Percentiles rank a stretch among this genome's conserved stretches.
These are phyloP conservation scores for Peltaster fructicola DNA, from an alignment of 2,329 filamentous ascomycete genomes.

Conservation along the genomic window DNA sequence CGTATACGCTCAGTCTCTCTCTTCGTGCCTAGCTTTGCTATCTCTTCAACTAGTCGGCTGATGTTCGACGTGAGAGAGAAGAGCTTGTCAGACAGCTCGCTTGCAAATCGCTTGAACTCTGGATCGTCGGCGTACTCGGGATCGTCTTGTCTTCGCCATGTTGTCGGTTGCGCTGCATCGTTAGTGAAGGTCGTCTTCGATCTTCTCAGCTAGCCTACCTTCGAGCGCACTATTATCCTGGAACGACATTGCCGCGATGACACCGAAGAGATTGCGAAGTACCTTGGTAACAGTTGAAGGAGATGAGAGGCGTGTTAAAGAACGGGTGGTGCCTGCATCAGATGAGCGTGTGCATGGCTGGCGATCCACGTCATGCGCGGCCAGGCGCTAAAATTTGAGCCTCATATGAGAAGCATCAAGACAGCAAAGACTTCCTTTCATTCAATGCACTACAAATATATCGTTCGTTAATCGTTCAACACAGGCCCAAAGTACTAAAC, in stretches of 20 bases:
- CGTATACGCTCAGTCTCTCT: conserved; percentile 81
- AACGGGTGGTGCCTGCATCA: neutral
- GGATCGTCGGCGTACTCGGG: conserved; percentile 77
- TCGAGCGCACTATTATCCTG: conserved; percentile 9
- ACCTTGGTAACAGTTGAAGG: no score
- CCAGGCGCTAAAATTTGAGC: no score
- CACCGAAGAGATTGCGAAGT: no score
- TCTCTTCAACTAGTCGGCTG: conserved; percentile 64
- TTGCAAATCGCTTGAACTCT: conserved; percentile 69
- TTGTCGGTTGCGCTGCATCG: conserved; percentile 42
- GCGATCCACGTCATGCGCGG: no score
- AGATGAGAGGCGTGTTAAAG: neutral
- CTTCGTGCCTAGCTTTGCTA: conserved; percentile 71
- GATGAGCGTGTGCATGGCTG: no score
- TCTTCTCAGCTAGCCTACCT: conserved; percentile 5
- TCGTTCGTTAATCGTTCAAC: no score
- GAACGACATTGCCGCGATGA: conserved; percentile 9
- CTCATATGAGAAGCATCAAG: no score
- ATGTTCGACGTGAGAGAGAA: conserved; percentile 83
- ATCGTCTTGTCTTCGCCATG: conserved; percentile 49
- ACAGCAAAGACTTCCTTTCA: no score
- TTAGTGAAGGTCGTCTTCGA: conserved; percentile 1
- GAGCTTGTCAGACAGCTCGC: conserved; percentile 69
- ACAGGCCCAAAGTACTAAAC: no score
- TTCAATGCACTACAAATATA: no score